Conservation (phyloP, 2,329 filamentous ascomycete species). For the Penicillium palitans region DNA sequence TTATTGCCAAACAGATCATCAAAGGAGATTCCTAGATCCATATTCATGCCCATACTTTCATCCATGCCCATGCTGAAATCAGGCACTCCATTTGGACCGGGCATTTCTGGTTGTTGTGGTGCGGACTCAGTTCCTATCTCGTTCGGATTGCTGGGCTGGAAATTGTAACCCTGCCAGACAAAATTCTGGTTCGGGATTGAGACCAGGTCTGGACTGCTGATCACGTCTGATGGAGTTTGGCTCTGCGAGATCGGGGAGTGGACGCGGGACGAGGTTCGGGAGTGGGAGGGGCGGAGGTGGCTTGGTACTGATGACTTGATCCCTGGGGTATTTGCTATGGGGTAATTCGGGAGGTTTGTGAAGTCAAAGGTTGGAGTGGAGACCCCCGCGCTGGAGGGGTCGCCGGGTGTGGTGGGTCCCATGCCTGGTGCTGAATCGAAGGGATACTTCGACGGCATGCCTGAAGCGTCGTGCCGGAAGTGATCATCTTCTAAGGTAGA, state of each 20-base stretch:
- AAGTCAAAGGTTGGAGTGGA: constrained; percentile 33
- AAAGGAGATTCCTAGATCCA: constrained; percentile 39
- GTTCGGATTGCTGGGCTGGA: constrained; percentile 28
- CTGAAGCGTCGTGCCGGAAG: constrained; percentile 36
- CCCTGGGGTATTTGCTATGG: constrained; percentile 20
- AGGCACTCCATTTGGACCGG: constrained; percentile 22
- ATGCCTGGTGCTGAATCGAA: constrained; percentile 25
- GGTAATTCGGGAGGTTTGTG: constrained; percentile 29
- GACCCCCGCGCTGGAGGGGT: constrained; percentile 19
- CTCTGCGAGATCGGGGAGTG: constrained; percentile 37
- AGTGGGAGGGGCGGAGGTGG: constrained; percentile 29
- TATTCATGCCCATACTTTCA: constrained; percentile 32
- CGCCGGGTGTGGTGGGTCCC: constrained; percentile 18
- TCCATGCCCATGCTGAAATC: constrained; percentile 32
- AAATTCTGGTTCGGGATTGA: constrained; percentile 46
- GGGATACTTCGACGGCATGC: constrained; percentile 23
- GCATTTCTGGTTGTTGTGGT: constrained; percentile 24
- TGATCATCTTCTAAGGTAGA: constrained; percentile 47
- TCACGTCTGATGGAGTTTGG: constrained; percentile 34
- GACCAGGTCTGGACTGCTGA: constrained; percentile 45
- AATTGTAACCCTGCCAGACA: constrained; percentile 43
- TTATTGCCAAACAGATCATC: constrained; percentile 46
- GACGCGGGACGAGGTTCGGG: constrained; percentile 29
- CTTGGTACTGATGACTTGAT: constrained; percentile 31
- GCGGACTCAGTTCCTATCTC: constrained; percentile 18